Evolutionary conservation across 148 eudicot genomes (phyloP), one percentile per base, ranked within the genome.

Genomic region (Gaultheria prostrata): DNA sequence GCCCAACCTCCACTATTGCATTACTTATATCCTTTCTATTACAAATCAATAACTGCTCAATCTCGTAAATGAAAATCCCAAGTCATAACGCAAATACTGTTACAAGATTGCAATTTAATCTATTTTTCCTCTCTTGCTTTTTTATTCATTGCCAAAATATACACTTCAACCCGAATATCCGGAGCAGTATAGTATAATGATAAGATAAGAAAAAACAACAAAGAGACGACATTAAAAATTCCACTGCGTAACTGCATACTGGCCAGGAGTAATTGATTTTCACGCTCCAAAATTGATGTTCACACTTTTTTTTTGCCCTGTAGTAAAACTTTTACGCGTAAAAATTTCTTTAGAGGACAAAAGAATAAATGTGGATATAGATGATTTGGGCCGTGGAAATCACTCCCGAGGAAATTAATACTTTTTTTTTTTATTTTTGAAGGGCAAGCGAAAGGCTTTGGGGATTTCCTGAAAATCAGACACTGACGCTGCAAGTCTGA

Each of bases 401-500:
- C 39, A 35, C 39, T 35, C 39, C 39, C 39, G 4, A 39, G 7
- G 43, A 39, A 39, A 39, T 39, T 39, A 39, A 39, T 39, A 39
- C 7, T 39, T 39, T 5, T 39, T 4, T 39, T 5, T 35, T 39
- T 39, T 39, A 39, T 39, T 39, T 39, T 39, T 5, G 43, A 39
- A 39, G 43, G 0, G n/a, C n/a, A n/a, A n/a, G n/a, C n/a, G n/a
- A n/a, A n/a, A n/a, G n/a, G n/a, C n/a, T n/a, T n/a, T n/a, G n/a
- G 43, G 43, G 43, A 39, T 39, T 39, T 39, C 43, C 43, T 39
- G 43, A 6, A 39, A 12, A 24, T 90, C 86, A 93, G 13, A 93
- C 89, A 63, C 82, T 90, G 81, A 95, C 98, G 43, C 83, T 24
- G 83, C 98, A 95, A 2, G 79, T 82, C 85, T 86, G 89, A 7